These are phyloP conservation scores for Raphanus sativus DNA, from an alignment of 345 rosid genomes.

Conservation along the genomic window DNA sequence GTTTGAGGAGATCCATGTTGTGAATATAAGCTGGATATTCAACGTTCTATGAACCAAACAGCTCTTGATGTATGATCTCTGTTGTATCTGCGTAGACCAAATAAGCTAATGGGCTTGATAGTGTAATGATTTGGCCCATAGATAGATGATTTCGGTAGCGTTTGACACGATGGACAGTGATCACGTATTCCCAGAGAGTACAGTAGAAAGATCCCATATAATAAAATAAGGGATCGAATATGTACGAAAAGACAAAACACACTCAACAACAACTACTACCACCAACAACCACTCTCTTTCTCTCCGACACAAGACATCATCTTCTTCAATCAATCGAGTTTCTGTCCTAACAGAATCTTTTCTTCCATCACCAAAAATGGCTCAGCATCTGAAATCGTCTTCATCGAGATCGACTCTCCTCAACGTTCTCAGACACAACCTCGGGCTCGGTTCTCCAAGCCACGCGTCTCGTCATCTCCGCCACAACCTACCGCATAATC, in stretches of 20 bases:
- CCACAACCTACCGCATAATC: not conserved
- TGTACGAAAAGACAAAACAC: not conserved
- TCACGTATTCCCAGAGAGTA: not conserved
- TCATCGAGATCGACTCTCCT: slow-evolving; percentile 14
- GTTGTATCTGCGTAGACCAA: too few species aligned
- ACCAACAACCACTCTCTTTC: not conserved
- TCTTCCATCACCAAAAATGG: slow-evolving; percentile 16
- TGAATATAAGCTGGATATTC: slow-evolving; percentile 19
- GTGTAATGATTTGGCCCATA: not conserved
- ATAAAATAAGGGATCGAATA: not conserved
- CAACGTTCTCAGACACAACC: slow-evolving; percentile 9
- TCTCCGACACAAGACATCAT: not conserved
- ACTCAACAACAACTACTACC: not conserved
- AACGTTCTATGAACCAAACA: not conserved
- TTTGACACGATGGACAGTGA: not conserved
- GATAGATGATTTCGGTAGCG: slow-evolving; percentile 1
- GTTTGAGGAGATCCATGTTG: slow-evolving; percentile 13
- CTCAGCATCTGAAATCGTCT: slow-evolving; percentile 22
- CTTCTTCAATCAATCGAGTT: not conserved
- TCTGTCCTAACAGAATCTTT: not conserved
- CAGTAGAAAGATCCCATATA: slow-evolving; percentile 1
- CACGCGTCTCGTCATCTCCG: slow-evolving; percentile 22
- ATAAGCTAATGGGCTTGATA: not conserved
- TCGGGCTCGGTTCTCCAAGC: not conserved
- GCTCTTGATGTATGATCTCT: too few species aligned